A percentile compares a stretch with the other conserved stretches of the same genome.
phyloP scores from a whole-genome alignment of 345 rosid species.

The Triadica sebifera region DNA sequence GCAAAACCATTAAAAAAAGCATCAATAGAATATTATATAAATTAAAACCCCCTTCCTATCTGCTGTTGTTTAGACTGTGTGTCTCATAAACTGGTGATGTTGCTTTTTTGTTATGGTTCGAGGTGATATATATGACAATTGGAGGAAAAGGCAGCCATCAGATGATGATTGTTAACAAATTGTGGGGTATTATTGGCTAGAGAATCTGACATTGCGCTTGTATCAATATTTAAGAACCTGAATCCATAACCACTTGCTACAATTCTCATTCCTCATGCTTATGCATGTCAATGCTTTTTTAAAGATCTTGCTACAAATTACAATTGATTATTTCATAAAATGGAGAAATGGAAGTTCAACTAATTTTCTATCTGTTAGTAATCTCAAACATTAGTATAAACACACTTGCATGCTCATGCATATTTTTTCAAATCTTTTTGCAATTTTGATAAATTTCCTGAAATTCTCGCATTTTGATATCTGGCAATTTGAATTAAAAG shows the following conservation, averaged over 20 bases:
- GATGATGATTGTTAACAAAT: background rate
- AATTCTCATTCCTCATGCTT: background rate
- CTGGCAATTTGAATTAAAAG: too few species aligned
- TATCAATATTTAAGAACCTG: background rate
- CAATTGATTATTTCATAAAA: background rate
- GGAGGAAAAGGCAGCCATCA: background rate
- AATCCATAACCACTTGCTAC: background rate
- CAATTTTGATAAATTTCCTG: too few species aligned
- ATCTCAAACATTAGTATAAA: background rate
- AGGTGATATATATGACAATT: background rate
- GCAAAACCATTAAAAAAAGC: background rate
- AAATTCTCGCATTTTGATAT: too few species aligned
- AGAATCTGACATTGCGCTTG: background rate
- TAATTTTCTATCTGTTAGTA: background rate
- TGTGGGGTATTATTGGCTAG: background rate
- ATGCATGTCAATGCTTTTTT: background rate
- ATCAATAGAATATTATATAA: background rate
- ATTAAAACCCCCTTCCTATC: background rate
- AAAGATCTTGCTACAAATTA: background rate
- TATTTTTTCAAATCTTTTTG: too few species aligned
- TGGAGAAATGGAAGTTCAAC: background rate
- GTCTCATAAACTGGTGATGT: background rate
- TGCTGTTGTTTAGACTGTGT: background rate
- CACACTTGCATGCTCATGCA: background rate
- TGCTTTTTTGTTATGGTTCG: background rate